Percentiles rank a stretch among this genome's conserved stretches.
Evolutionary conservation across 768 basidiomycete species (phyloP).

Genomic region (Termitomyces sp.): DNA sequence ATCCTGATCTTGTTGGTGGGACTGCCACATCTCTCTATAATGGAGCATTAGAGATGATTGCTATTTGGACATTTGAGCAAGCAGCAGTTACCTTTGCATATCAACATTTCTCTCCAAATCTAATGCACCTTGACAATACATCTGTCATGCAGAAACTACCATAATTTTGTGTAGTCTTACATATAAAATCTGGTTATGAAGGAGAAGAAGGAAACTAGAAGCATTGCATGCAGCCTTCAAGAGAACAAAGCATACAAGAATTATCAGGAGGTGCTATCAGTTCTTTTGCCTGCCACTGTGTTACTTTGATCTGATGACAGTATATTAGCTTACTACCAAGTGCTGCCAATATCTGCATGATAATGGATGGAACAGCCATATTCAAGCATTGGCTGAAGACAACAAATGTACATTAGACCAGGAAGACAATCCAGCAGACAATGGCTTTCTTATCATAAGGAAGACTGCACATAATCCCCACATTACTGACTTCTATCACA

Average conservation of each 20-base stretch:
- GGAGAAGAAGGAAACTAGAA: not conserved
- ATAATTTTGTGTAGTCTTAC: not conserved
- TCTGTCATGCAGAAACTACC: not conserved
- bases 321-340: not conserved
- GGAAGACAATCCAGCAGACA: too few species aligned
- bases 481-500: too few species aligned
- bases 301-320: not conserved
- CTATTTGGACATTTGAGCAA: too few species aligned
- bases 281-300: not conserved
- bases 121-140: not conserved
- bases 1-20: too few species aligned
- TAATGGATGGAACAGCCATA: not conserved
- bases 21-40: too few species aligned
- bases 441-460: too few species aligned
- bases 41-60: too few species aligned
- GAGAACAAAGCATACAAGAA: slow-evolving; percentile 2
- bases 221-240: not conserved
- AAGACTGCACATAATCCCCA: too few species aligned
- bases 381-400: not conserved
- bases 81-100: not conserved
- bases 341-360: not conserved
- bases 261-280: not conserved
- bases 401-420: not conserved
- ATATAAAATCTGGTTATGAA: not conserved
- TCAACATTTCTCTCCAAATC: not conserved